phyloP scores from a whole-genome alignment of 352 stramenopile species.

The Phytophthora citrophthora region DNA sequence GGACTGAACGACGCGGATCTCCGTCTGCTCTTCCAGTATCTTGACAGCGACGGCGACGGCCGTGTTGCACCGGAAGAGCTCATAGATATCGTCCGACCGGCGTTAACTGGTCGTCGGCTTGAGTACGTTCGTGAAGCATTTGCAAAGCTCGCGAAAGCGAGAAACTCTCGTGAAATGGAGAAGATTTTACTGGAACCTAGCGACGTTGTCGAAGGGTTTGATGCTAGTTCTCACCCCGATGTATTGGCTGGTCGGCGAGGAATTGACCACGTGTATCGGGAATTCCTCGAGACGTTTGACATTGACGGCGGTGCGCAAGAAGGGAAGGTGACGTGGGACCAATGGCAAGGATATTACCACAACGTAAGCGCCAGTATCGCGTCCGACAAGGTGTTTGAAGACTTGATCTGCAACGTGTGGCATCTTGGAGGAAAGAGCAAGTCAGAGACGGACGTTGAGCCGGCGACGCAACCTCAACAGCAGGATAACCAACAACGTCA shows the following conservation, averaged over 20 bases:
- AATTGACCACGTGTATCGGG: slow-evolving; percentile 66
- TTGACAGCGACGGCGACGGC: slow-evolving; percentile 84
- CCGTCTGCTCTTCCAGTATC: slow-evolving; percentile 80
- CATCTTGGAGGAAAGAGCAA: slow-evolving; percentile 41
- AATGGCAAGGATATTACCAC: slow-evolving; percentile 89
- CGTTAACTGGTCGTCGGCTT: slow-evolving; percentile 72
- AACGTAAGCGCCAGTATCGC: slow-evolving; percentile 91
- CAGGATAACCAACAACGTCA: slow-evolving; percentile 22
- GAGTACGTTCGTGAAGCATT: slow-evolving; percentile 86
- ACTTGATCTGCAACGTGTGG: slow-evolving; percentile 91
- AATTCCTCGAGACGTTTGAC: slow-evolving; percentile 90
- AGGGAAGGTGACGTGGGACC: slow-evolving; percentile 69
- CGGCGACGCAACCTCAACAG: slow-evolving; percentile 4
- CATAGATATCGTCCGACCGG: slow-evolving; percentile 76
- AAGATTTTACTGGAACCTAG: slow-evolving; percentile 78
- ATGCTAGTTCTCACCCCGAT: slow-evolving; percentile 85
- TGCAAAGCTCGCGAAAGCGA: slow-evolving; percentile 77
- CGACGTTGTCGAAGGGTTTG: slow-evolving; percentile 83
- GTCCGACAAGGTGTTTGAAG: slow-evolving; percentile 91
- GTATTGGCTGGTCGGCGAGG: slow-evolving; percentile 77
- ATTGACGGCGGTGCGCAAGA: slow-evolving; percentile 67
- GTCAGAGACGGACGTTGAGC: background rate
- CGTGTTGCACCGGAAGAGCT: slow-evolving; percentile 89
- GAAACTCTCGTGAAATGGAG: slow-evolving; percentile 20
- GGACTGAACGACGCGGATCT: slow-evolving; percentile 59